These are phyloP conservation scores for Abrus pulchellus DNA, from an alignment of 306 rosid species.

Conservation along the genomic window DNA sequence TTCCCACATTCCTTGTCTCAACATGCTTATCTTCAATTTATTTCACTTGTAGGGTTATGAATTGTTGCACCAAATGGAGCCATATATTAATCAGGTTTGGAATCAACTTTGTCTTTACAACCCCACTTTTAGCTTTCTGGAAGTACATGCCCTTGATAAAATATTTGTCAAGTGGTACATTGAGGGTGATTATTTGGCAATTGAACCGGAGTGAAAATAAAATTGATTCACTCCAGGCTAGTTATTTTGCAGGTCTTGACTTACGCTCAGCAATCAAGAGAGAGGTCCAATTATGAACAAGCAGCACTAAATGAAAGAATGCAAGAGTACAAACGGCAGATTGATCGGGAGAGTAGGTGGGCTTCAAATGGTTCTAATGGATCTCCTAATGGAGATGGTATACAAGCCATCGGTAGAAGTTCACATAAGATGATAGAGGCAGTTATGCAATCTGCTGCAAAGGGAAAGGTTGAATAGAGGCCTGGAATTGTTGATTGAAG, in stretches of 20 bases:
- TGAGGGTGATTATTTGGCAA: constrained; percentile 27
- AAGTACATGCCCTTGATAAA: constrained; percentile 12
- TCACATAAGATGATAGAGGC: constrained; percentile 99
- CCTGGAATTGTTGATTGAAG: constrained; percentile 34
- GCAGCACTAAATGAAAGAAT: constrained; percentile 99
- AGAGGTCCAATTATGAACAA: constrained; percentile 97
- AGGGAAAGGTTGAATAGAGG: constrained; percentile 83
- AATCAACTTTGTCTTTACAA: constrained; percentile 25
- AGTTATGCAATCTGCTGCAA: constrained; percentile 99
- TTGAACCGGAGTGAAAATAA: constrained; percentile 36
- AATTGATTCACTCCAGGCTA: constrained; percentile 40
- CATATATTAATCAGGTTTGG: constrained; percentile 95
- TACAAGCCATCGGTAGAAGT: constrained; percentile 99
- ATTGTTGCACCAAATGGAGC: constrained; percentile 72
- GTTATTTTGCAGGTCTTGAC: constrained; percentile 84
- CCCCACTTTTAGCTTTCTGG: neutral
- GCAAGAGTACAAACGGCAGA: constrained; percentile 97
- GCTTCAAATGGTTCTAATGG: constrained; percentile 91
- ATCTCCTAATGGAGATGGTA: constrained; percentile 99
- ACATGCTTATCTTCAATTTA: constrained; percentile 54
- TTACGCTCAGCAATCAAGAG: constrained; percentile 98
- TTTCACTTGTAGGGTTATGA: constrained; percentile 63
- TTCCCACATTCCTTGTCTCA: constrained; percentile 26
- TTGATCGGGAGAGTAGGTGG: constrained; percentile 98
- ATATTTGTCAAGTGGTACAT: constrained; percentile 28